Evolutionary conservation across 768 basidiomycete species (phyloP).

Genomic region (Tricholoma sp.): DNA sequence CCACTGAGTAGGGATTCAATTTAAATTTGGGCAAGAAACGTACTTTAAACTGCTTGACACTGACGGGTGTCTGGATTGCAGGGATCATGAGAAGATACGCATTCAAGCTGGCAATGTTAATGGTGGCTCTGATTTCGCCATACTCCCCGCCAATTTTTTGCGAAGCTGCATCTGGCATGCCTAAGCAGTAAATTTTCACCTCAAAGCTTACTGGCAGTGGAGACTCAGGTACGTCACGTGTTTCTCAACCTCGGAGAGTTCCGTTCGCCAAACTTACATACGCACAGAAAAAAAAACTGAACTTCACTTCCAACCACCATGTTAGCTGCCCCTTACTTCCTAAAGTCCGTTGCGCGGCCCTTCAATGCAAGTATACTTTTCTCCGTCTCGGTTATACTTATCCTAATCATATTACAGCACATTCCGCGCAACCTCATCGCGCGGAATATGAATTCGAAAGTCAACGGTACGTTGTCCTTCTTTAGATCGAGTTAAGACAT

Average conservation of each 20-base stretch:
- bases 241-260: slow-evolving; percentile 28
- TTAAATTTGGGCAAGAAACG: slow-evolving; percentile 15
- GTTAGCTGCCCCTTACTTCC: slow-evolving; percentile 66
- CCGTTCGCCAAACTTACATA: slow-evolving; percentile 36
- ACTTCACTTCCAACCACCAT: slow-evolving; percentile 48
- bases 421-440: slow-evolving; percentile 71
- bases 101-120: slow-evolving; percentile 62
- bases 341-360: slow-evolving; percentile 51
- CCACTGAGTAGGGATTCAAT: neutral
- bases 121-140: slow-evolving; percentile 64
- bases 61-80: slow-evolving; percentile 56
- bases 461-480: slow-evolving; percentile 55
- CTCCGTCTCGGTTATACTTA: neutral
- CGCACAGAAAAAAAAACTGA: slow-evolving; percentile 37
- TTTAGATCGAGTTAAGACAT: slow-evolving; percentile 1
- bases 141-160: slow-evolving; percentile 69
- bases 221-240: no score
- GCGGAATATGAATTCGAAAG: slow-evolving; percentile 95
- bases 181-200: neutral
- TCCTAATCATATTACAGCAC: slow-evolving; percentile 34
- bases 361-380: slow-evolving; percentile 51
- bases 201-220: no score
- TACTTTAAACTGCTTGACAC: slow-evolving; percentile 92
- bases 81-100: slow-evolving; percentile 53
- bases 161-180: slow-evolving; percentile 20